Base-by-base conservation (phyloP, 768 basidiomycete genomes). In the Xerocomellus intermedius region DNA sequence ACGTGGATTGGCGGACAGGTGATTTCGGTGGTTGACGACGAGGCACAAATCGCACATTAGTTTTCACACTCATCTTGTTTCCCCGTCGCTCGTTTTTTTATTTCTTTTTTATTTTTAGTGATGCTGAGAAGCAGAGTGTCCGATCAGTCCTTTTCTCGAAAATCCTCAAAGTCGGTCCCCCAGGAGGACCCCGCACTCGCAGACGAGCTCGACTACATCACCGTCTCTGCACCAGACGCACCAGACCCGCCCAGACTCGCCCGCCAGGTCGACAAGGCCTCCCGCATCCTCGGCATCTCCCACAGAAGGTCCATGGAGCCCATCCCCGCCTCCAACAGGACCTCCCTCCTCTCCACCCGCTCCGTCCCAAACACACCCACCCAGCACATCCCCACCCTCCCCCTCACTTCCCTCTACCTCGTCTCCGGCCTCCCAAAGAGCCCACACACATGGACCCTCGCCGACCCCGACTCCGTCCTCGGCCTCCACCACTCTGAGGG, bases 351-450 rank as follows among this genome's bases (percentile, higher is more conserved):
- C 54, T 91, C 90, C 21, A 87, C 85, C 51, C 75, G 85, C 46
- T 73, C 71, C 14, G 71, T 55, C 26, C 70, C 70, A 28, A 67
- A 64, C 48, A 77, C 83, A 1, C 73, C 81, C 39, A 75, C 83
- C 14, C 82, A 88, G n/a, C 80, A 84, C 63, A 74, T 77, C 10
- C 87, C 90, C 13, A 83, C 87, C 26, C 77, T 86, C 46, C 89
- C 90, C 28, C 82, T 92, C 58, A 86, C 90, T 2, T 89, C 88
- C 32, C 83, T 92, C 62, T 92, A 92, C 70, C 87, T 92, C 62
- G 90, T 92, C 30, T 91, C 89, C 2, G 93, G 94, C 12, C 81
- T 96, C 30, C 89, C 91, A 17, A 94, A 94, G 71, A 87, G 87
- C 30, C 91, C 92, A 1, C 84, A 91, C 69, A 92, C 89, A 12